Percentiles rank a stretch among this genome's conserved stretches.
Evolutionary conservation across 2,329 filamentous ascomycete species (phyloP).

Genomic region (Claviceps digitariae): DNA sequence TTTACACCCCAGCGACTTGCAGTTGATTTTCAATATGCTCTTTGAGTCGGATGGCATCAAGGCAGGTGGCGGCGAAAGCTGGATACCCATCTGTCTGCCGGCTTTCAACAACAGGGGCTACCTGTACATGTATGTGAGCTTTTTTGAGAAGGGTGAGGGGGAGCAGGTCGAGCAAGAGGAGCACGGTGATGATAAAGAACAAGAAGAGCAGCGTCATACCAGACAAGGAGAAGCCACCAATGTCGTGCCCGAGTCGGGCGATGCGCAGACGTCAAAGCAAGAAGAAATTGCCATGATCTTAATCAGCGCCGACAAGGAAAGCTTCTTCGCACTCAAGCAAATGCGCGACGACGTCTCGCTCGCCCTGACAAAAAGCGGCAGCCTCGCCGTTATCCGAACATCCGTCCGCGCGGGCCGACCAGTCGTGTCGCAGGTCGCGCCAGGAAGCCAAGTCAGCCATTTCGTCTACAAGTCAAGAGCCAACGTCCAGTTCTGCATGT

Average conservation of each 20-base stretch:
- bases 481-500: slow-evolving; percentile 95
- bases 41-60: slow-evolving; percentile 91
- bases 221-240: slow-evolving; percentile 21
- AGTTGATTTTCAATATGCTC: slow-evolving; percentile 98
- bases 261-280: slow-evolving; percentile 48
- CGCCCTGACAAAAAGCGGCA: slow-evolving; percentile 64
- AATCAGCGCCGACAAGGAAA: slow-evolving; percentile 85
- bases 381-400: slow-evolving; percentile 58
- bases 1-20: slow-evolving; percentile 85
- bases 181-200: no score
- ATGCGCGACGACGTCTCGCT: slow-evolving; percentile 50
- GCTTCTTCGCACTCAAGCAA: slow-evolving; percentile 77
- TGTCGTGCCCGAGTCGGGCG: slow-evolving; percentile 34
- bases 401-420: slow-evolving; percentile 62
- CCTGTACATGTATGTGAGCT: slow-evolving; percentile 98
- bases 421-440: slow-evolving; percentile 58
- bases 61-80: slow-evolving; percentile 83
- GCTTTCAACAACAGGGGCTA: slow-evolving; percentile 96
- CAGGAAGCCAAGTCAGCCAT: slow-evolving; percentile 69
- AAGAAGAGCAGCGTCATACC: background rate
- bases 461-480: slow-evolving; percentile 91
- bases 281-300: slow-evolving; percentile 84
- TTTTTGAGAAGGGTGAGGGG: slow-evolving; percentile 49
- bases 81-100: slow-evolving; percentile 90
- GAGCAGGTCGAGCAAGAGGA: background rate